Conservation (phyloP, 2,329 filamentous ascomycete species). For the Neodidymelliopsis sp. region DNA sequence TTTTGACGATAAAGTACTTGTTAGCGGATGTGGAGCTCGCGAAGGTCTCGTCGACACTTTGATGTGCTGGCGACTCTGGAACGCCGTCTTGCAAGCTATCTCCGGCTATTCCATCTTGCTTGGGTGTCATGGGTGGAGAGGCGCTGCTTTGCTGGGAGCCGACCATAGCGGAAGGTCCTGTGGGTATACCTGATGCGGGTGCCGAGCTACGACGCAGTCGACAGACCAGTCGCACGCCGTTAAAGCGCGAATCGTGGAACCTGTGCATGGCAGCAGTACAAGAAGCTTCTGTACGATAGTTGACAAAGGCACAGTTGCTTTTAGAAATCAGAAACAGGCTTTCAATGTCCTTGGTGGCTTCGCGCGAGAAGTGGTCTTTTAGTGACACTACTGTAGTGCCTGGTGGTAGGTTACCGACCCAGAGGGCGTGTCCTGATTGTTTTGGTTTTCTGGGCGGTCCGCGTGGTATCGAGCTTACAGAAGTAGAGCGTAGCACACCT, state of each 20-base stretch:
- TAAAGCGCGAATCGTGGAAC: conserved; percentile 90
- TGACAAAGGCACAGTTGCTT: conserved; percentile 96
- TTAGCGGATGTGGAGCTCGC: conserved; percentile 62
- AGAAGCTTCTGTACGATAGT: conserved; percentile 81
- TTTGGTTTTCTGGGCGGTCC: conserved; percentile 72
- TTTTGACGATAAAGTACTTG: conserved; percentile 92
- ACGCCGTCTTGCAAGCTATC: conserved; percentile 20
- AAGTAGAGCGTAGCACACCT: conserved; percentile 33
- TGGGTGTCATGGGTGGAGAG: conserved; percentile 39
- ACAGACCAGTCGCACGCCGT: conserved; percentile 85
- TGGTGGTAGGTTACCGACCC: conserved; percentile 93
- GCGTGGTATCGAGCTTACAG: conserved; percentile 55
- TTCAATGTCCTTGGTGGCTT: conserved; percentile 77
- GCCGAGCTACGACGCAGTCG: conserved; percentile 71
- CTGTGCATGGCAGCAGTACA: conserved; percentile 80
- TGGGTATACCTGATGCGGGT: conserved; percentile 58
- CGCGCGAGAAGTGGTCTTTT: conserved; percentile 89
- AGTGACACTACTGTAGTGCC: conserved; percentile 81
- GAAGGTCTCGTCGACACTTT: conserved; percentile 20
- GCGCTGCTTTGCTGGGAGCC: conserved; percentile 30
- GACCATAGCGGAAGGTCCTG: conserved; percentile 61
- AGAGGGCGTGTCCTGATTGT: conserved; percentile 84
- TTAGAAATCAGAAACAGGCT: conserved; percentile 95
- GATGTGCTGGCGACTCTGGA: conserved; percentile 17
- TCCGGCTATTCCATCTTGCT: conserved; percentile 19